Evolutionary conservation across 2,329 filamentous ascomycete genomes (phyloP).

Genomic region (Trichoderma cornu-damae): DNA sequence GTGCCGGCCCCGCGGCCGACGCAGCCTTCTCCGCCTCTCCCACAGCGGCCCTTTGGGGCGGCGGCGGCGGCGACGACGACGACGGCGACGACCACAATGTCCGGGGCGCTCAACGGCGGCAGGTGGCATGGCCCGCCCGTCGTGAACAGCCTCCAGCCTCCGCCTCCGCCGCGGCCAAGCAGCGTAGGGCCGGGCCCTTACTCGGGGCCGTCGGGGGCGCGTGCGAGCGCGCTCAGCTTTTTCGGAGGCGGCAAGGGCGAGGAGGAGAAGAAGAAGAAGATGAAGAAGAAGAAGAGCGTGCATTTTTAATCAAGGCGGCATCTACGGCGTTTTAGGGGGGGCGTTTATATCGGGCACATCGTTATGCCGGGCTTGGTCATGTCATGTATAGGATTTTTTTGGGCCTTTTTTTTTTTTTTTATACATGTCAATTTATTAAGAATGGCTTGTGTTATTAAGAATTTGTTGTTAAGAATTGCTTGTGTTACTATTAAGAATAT

Average conservation of each 20-base stretch:
- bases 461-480: not conserved
- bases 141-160: conserved; percentile 28
- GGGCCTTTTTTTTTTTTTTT: not conserved
- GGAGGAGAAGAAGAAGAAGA: conserved; percentile 39
- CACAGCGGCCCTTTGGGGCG: conserved; percentile 26
- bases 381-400: not conserved
- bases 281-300: conserved; percentile 46
- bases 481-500: not conserved
- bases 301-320: conserved; percentile 38
- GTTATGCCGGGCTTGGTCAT: not conserved
- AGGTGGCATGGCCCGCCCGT: conserved; percentile 20
- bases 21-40: conserved; percentile 32
- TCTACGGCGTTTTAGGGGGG: not conserved
- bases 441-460: not conserved
- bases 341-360: too few relatives aligned
- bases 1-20: conserved; percentile 41
- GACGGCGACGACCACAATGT: conserved; percentile 8
- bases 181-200: conserved; percentile 39
- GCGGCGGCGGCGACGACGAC: too few relatives aligned
- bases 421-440: too few relatives aligned
- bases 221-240: conserved; percentile 44
- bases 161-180: conserved; percentile 41
- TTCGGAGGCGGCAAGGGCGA: conserved; percentile 34
- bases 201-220: conserved; percentile 37
- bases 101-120: conserved; percentile 14